Base-by-base conservation (phyloP, 805 yeast genomes). In the Schwanniomyces occidentalis region DNA sequence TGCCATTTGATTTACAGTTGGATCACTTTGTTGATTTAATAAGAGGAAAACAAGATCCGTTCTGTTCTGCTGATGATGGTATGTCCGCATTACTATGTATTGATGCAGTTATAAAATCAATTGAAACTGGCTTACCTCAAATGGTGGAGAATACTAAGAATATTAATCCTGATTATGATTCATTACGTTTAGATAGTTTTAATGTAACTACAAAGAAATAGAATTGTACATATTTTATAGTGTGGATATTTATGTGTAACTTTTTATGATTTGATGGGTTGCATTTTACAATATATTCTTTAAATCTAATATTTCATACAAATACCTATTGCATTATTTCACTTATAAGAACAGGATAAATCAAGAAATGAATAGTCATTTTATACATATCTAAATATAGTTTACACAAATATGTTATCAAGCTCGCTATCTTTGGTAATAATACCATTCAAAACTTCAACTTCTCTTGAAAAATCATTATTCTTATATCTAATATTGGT, bases 1-100 rank as follows among this genome's bases (percentile, higher is more conserved):
- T 51, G 31, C 71, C 71, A 3, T 65, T 65, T 41, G 69, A 62
- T 32, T 46, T 58, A 15, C 71, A 65, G 39, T 54, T 65, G 27
- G 45, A 49, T 19, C 71, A 65, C 42, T 65, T 65, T 35, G 55
- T 63, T 19, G 61, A 63, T 32, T 48, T 65, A 16, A 56, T 65
- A 4, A 45, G 46, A 10, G 65, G 62, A 5, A 41, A 41, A 3
- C 52, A 50, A 8, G 53, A 46, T 5, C 58, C 63, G 5, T 52
- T 47, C 17, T 65, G 71, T 42, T 52, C 52, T 15, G 61, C 61
- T 10, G 62, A 55, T 16, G 71, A 65, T 44, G 71, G 69, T 3
- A 57, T 64, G 29, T 49, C 59, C 8, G 66, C 70, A 4, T 44
- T 61, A 14, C 47, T 65, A 13, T 63, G 69, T 27, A 56, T 65